Base-by-base conservation (phyloP, 306 rosid genomes). In the Vigna trinervia region DNA sequence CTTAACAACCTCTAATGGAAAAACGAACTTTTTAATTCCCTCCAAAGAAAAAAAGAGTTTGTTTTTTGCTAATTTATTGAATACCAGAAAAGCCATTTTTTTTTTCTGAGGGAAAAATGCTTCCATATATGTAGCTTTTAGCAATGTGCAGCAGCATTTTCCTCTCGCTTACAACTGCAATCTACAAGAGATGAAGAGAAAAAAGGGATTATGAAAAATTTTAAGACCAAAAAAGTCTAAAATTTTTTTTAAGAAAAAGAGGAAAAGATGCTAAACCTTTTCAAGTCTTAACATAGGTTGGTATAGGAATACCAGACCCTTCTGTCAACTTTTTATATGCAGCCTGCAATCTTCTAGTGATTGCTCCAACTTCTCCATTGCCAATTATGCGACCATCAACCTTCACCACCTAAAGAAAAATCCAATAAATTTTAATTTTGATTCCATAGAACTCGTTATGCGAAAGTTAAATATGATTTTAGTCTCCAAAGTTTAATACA, bases 351-450 rank as follows among this genome's bases (percentile, higher is more conserved):
- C 83, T 86, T 81, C 15, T 86, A 10, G 97, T 90, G 74, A 92
- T 80, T 2, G 91, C 86, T 54, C 97, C 97, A 39, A 92, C 91
- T 84, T 88, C 79, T 71, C 98, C 98, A 15, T 84, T 59, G 41
- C 97, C 97, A 75, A 92, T 86, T 47, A 68, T 76, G 50, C 95
- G 98, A 4, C 98, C 97, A 80, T 95, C 98, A 52, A 95, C 92
- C 88, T 90, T 89, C 65, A 90, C 91, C 17, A 89, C 97, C 99
- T 92, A 85, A n/a, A 59, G 17, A n/a, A 51, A 11, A 57, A 65
- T 39, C 38, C 67, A 74, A 75, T 59, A 9, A 41, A 48, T 2
- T 47, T 81, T 36, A 17, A 11, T 4, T 17, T 17, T 38, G 54
- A 48, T 39, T 7, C 4, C 13, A 69, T 4, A 3, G 0, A 30